Conservation (phyloP, 768 basidiomycete genomes). For the Phanerochaete sordida region DNA sequence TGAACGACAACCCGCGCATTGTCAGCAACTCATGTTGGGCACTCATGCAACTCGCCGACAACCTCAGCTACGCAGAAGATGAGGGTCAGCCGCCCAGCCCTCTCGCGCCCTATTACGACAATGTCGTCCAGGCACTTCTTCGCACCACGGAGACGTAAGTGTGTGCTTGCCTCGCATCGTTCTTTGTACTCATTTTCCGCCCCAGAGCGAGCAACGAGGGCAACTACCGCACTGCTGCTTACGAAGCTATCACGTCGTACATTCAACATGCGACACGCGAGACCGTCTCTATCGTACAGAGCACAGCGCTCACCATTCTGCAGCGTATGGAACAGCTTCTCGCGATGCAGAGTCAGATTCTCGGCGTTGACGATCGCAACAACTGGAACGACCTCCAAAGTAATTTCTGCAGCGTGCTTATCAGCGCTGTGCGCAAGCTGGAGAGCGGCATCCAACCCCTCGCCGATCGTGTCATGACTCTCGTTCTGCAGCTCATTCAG, state of each 20-base stretch:
- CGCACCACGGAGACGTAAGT: constrained; percentile 83
- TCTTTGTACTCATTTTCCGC: background rate
- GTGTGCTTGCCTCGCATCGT: background rate
- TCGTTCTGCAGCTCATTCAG: constrained; percentile 80
- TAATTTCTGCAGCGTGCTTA: constrained; percentile 88
- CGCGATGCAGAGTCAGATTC: constrained; percentile 87
- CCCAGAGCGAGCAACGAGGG: constrained; percentile 77
- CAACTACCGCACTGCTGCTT: constrained; percentile 92
- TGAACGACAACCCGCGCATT: constrained; percentile 81
- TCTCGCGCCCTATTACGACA: constrained; percentile 88
- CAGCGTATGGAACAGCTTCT: constrained; percentile 88
- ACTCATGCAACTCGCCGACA: constrained; percentile 92
- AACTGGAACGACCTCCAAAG: constrained; percentile 99
- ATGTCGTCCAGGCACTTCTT: constrained; percentile 79
- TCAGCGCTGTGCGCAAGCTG: constrained; percentile 86
- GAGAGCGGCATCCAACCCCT: constrained; percentile 79
- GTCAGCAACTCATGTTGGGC: constrained; percentile 95
- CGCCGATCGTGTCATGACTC: constrained; percentile 93
- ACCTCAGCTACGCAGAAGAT: constrained; percentile 71
- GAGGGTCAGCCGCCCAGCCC: constrained; percentile 53
- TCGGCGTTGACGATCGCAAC: constrained; percentile 93
- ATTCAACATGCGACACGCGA: constrained; percentile 79
- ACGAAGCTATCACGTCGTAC: constrained; percentile 91
- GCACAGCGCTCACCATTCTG: constrained; percentile 78
- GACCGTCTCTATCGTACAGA: constrained; percentile 76